Evolutionary conservation across 2,329 filamentous ascomycete species (phyloP).

Genomic region (Sarocladiaceae sp.): DNA sequence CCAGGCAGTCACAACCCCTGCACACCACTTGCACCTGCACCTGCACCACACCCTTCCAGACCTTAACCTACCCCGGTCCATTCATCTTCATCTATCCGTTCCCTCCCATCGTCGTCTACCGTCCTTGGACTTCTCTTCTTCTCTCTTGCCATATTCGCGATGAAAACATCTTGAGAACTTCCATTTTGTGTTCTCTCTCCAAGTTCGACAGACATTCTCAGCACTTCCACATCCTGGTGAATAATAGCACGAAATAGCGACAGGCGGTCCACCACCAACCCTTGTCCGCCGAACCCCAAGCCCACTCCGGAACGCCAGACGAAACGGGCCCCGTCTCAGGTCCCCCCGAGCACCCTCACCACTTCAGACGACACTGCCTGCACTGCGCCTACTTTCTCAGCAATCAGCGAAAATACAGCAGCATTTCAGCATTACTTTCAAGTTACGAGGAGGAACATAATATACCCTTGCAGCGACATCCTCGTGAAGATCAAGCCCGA

Average conservation of each 20-base stretch:
- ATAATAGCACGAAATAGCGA: not conserved
- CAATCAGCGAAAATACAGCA: not conserved
- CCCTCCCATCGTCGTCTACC: not conserved
- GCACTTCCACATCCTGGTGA: not conserved
- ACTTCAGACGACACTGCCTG: not conserved
- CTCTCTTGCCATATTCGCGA: conserved; percentile 4
- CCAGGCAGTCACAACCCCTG: not conserved
- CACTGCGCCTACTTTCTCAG: not conserved
- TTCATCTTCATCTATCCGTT: conserved; percentile 7
- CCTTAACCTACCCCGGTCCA: too few species aligned
- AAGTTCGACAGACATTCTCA: not conserved
- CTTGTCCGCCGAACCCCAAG: not conserved
- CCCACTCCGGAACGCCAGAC: conserved; percentile 4
- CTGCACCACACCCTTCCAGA: too few species aligned
- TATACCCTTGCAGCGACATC: too few species aligned
- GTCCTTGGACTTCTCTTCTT: not conserved
- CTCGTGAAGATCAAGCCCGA: conserved; percentile 1
- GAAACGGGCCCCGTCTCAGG: conserved; percentile 9
- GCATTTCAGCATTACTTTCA: too few species aligned
- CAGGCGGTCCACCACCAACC: not conserved
- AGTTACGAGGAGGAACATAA: too few species aligned
- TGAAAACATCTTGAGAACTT: not conserved
- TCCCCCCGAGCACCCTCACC: not conserved
- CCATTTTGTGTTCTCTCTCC: not conserved
- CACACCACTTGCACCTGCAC: not conserved